Base-by-base conservation (phyloP, 495 filamentous ascomycete species). In the Cenococcum geophilum region DNA sequence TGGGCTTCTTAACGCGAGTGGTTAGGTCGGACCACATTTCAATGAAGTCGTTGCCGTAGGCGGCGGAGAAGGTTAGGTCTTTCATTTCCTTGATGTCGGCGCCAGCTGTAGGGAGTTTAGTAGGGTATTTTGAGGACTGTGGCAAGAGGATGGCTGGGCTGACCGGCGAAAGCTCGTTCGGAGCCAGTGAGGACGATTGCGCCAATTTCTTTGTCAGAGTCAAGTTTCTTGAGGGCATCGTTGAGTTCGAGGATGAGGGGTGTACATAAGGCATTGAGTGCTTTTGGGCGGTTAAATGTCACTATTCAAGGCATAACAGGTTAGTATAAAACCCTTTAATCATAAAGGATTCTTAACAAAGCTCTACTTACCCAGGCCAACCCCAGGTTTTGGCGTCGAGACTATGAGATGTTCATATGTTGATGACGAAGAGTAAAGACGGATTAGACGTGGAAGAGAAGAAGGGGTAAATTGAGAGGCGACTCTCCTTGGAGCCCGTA, bases 81-180 rank as follows among this genome's bases (percentile, higher is more conserved):
- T 88, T 85, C 93, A 98, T 98, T 78, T 98, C 93, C 75, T 97
- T 97, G 76, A 98, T 98, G 76, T 98, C 93, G 60, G 93, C 93
- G 58, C 93, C 93, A 61, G 93, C 93, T 52, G 14, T 27, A 1
- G 25, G 49, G 49, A 14, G 1, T 25, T 52, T 21, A 52, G 49
- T 27, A 4, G 56, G 5, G 9, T 23, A 25, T 25, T 52, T 23
- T 21, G 36, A 3, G 5, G 45, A 14, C 60, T 69, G 37, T 60
- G 35, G 55, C 47, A 18, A 40, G 52, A 16, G 55, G 47, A 35
- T 59, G 22, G 18, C 45, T 16, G 12, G 21, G 22, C 8, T 43
- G 11, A 52, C 49, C 49, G 25, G 93, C 93, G 73, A 98, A 98
- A 48, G 92, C 90, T 71, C 86, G 87, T 57, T 87, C 81, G 61